Base-by-base conservation (phyloP, 2,329 filamentous ascomycete genomes). In the Aureobasidium leucospermi region DNA sequence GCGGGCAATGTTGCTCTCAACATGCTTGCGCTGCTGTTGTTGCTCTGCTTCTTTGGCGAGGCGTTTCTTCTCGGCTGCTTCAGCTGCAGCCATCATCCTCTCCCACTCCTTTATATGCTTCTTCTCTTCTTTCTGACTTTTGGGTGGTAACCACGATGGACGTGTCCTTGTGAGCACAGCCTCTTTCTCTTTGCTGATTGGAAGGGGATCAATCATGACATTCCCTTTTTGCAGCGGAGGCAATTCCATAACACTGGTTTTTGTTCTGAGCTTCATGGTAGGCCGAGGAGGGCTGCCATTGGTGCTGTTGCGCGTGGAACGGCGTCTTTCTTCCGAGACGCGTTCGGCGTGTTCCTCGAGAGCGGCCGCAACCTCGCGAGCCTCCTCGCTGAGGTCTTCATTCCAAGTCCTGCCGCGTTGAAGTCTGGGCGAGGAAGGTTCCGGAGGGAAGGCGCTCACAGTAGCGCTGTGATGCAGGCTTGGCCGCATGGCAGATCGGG, bases 101-200 rank as follows among this genome's bases (percentile, higher is more conserved):
- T 92, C 86, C 69, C 92, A 94, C 70, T 94, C 85, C 68, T 84
- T 91, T 65, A 99, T 71, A 73, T 99, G 94, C 65, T 86, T 87
- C 70, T 84, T 89, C 75, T 99, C 94, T 73, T 99, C 94, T 58
- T 88, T 88, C 1, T 90, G 92, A 65, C 94, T 86, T 74, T 94
- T 94, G 1, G 89, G 89, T 0, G 90, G 89, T 2, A 94, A 77
- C 90, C 90, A 94, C 1, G 88, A 91, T 0, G 89, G 89, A 39
- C 89, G 81, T 1, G 68, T 94, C 16, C 90, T 81, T 28, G 88
- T 90, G 23, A 94, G 78, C 1, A 92, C 88, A 3, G 89, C 89
- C 68, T 93, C 88, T 71, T 94, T 94, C 73, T 94, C 89, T 71
- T 89, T 91, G 47, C 89, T 93, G 31, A 92, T 85, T 15, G 89